Conservation (phyloP, 345 rosid species). For the Firmiana major region DNA sequence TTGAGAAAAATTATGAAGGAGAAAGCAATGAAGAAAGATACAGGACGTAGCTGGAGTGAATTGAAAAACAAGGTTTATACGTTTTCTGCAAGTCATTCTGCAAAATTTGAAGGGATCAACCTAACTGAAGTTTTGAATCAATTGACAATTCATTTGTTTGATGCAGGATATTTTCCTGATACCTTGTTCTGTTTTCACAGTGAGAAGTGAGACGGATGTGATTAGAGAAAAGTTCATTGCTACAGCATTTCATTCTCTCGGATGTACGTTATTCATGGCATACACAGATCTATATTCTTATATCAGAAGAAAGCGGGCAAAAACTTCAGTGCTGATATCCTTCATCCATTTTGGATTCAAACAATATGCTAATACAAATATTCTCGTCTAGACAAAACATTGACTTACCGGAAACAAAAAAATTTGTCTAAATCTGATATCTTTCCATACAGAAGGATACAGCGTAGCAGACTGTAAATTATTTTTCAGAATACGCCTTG, state of each 20-base stretch:
- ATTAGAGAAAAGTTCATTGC: neutral
- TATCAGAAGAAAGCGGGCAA: neutral
- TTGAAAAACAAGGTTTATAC: conserved; percentile 21
- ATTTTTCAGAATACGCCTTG: too few species aligned
- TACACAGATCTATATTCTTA: neutral
- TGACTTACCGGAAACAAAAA: neutral
- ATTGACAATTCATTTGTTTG: conserved; percentile 21
- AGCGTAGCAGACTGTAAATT: neutral
- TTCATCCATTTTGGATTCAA: neutral
- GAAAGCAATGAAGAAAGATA: conserved; percentile 27
- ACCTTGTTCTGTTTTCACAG: conserved; percentile 11
- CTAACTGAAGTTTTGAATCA: conserved; percentile 14
- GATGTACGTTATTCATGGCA: neutral
- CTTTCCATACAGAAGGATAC: neutral
- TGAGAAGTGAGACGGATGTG: conserved; percentile 14
- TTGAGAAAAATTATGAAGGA: conserved; percentile 30
- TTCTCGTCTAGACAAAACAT: neutral
- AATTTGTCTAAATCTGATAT: neutral
- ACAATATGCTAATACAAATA: conserved; percentile 2
- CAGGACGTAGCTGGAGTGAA: conserved; percentile 33
- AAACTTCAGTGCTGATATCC: neutral
- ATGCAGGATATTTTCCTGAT: conserved; percentile 28
- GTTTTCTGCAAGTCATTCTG: conserved; percentile 21
- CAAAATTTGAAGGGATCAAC: conserved; percentile 20
- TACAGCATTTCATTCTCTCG: neutral